Conservation (phyloP, 805 yeast species). For the Jamesozyma spencerorum region DNA sequence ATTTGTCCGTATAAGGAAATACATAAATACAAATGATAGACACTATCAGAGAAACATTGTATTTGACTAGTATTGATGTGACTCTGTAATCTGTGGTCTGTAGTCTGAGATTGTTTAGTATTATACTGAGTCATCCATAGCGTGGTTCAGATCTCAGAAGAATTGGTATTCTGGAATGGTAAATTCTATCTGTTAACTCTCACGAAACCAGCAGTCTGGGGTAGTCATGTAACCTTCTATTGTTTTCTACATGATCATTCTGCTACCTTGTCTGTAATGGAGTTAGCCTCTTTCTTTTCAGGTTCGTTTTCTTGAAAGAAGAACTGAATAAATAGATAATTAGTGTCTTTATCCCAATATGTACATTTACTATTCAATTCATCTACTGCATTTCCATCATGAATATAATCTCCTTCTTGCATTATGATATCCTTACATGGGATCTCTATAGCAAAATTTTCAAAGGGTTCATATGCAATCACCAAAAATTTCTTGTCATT, state of each 20-base stretch:
- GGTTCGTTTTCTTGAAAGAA: constrained; percentile 32
- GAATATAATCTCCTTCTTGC: neutral
- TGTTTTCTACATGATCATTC: too few relatives aligned
- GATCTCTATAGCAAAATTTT: constrained; percentile 65
- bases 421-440: constrained; percentile 41
- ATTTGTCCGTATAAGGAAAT: neutral
- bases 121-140: too few relatives aligned
- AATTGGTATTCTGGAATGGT: too few relatives aligned
- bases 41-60: too few relatives aligned
- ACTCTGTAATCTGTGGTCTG: too few relatives aligned
- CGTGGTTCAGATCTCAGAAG: too few relatives aligned
- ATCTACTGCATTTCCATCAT: constrained; percentile 25
- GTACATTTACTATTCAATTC: constrained; percentile 41
- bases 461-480: constrained; percentile 85
- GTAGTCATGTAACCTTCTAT: too few relatives aligned
- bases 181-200: too few relatives aligned
- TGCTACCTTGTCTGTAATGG: too few relatives aligned
- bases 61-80: neutral
- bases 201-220: too few relatives aligned
- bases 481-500: constrained; percentile 50
- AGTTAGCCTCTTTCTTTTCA: neutral
- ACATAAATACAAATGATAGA: neutral
- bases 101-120: too few relatives aligned
- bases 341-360: constrained; percentile 63
- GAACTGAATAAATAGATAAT: constrained; percentile 62